A percentile compares a stretch with the other conserved stretches of the same genome.
phyloP scores from a whole-genome alignment of 805 yeast genomes.

The Barnettozyma californica region DNA sequence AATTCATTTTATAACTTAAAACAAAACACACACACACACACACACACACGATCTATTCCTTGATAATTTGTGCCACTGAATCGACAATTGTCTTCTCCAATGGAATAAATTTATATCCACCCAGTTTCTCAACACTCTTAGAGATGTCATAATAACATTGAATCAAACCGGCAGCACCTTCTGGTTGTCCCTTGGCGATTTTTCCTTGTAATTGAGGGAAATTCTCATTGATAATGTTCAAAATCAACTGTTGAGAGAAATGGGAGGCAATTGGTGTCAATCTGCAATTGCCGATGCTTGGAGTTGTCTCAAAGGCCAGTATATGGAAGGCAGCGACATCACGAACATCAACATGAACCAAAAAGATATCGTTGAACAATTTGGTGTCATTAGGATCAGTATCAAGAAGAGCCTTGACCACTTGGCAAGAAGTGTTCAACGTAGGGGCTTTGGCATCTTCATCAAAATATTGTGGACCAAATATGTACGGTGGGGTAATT shows the following conservation, averaged over 20 bases:
- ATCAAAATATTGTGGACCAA: constrained; percentile 52
- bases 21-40: too few species aligned
- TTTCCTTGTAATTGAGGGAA: constrained; percentile 2
- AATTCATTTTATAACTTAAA: too few species aligned
- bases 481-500: constrained; percentile 48
- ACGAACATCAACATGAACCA: constrained; percentile 2
- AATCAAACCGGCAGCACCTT: neutral
- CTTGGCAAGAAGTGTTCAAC: constrained; percentile 35
- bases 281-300: neutral
- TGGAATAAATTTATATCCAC: constrained; percentile 32
- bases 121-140: constrained; percentile 24
- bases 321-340: constrained; percentile 6
- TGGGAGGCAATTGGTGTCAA: neutral
- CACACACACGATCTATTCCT: too few species aligned
- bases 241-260: neutral
- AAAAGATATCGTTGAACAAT: neutral
- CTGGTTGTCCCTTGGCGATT: constrained; percentile 4
- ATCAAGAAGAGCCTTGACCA: constrained; percentile 27
- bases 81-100: constrained; percentile 37
- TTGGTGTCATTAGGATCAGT: constrained; percentile 20
- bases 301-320: constrained; percentile 1
- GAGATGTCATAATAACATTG: constrained; percentile 7
- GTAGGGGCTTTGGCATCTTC: constrained; percentile 30
- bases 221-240: constrained; percentile 1
- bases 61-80: constrained; percentile 30